Evolutionary conservation across 768 basidiomycete species (phyloP).

Genomic region (Kondoa subrosea): DNA sequence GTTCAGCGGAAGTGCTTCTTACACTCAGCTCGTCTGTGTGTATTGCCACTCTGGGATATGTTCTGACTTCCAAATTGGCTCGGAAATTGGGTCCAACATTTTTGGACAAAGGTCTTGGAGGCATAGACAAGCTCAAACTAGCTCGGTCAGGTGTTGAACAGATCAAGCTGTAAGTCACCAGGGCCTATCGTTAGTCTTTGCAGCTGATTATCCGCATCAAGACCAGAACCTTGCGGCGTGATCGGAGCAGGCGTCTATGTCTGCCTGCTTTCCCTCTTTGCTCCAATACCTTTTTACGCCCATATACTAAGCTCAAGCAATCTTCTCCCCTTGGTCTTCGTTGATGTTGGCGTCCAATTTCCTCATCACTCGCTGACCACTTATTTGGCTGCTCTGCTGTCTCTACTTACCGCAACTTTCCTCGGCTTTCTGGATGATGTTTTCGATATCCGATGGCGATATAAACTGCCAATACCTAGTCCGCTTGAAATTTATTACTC

Average conservation of each 20-base stretch:
- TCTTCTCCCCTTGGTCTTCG: neutral
- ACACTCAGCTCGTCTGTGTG: conserved; percentile 17
- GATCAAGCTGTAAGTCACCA: conserved; percentile 22
- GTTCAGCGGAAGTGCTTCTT: conserved; percentile 15
- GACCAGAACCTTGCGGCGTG: conserved; percentile 85
- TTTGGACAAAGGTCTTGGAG: conserved; percentile 61
- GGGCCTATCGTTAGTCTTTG: conserved; percentile 5
- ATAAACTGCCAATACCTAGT: conserved; percentile 85
- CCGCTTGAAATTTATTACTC: neutral
- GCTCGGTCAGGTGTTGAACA: conserved; percentile 30
- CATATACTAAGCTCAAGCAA: conserved; percentile 25
- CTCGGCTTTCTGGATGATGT: conserved; percentile 93
- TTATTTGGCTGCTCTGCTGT: conserved; percentile 83
- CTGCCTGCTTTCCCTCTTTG: conserved; percentile 69
- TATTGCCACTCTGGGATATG: conserved; percentile 48
- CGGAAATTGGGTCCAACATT: conserved; percentile 71
- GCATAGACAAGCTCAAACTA: conserved; percentile 71
- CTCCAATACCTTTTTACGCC: conserved; percentile 83
- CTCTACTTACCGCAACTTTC: conserved; percentile 75
- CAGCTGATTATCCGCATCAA: conserved; percentile 29
- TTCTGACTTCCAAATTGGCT: conserved; percentile 56
- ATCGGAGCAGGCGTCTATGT: conserved; percentile 81
- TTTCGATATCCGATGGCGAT: conserved; percentile 95
- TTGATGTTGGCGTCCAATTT: conserved; percentile 28
- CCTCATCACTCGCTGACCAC: conserved; percentile 55